Base-by-base conservation (phyloP, 371 early-diverging fungal genomes). In the Umbelopsis sp. region DNA sequence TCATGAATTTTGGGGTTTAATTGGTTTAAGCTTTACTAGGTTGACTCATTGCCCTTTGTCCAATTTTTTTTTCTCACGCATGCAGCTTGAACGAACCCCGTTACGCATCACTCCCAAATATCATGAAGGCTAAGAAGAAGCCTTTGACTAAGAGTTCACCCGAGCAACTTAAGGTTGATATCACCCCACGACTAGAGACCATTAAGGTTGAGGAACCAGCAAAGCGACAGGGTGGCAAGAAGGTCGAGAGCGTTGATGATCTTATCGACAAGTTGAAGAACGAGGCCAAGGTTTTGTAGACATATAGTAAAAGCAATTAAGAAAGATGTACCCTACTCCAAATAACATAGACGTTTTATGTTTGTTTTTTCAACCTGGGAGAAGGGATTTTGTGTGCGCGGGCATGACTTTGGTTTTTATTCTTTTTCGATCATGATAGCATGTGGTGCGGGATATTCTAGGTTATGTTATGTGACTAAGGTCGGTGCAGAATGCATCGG, bases 111-210 rank as follows among this genome's bases (percentile, higher is more conserved):
- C 90, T 99, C 67, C 92, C 90, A 68, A 92, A 91, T 86, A 97
- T 97, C 76, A 97, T 97, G 97, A 98, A 99, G 89, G 99, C 99
- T 64, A 99, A 98, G 86, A 97, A 97, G 93, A 99, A 99, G 91
- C 95, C 96, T 41, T 80, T 99, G 74, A 80, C 83, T 65, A 94
- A 91, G 79, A 50, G 93, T 44, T 87, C 92, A 4, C 94, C 94
- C 18, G 86, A 83, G 32, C 94, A 95, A 41, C 85, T 98, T 44
- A 91, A 88, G 65, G 89, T 98, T 35, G 97, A 98, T 72, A 83
- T 97, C 67, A 86, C 86, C 63, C 91, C 94, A 66, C 90, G 93
- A 44, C 76, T 98, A 66, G 82, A 94, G 80, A 92, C 91, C 37
- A 71, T 97, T 75, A 91, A 93, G 82, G 94, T 98, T 44, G 85